phyloP scores from a whole-genome alignment of 2,329 filamentous ascomycete genomes.

The Aspergillus persii region DNA sequence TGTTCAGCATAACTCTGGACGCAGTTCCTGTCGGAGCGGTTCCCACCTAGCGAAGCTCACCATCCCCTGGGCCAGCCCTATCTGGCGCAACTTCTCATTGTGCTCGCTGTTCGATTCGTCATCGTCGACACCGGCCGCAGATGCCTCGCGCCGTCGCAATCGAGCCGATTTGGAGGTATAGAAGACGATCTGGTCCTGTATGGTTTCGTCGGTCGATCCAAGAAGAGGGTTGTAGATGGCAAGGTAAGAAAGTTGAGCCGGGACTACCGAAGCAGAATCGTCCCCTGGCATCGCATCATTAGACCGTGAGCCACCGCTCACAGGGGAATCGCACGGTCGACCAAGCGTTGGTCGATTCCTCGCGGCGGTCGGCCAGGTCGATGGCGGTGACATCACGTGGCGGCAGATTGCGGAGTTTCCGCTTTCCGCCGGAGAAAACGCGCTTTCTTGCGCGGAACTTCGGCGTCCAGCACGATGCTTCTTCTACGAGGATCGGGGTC shows the following conservation, averaged over 20 bases:
- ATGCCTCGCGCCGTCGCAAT: conserved; percentile 22
- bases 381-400: conserved; percentile 35
- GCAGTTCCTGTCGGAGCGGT: conserved; percentile 12
- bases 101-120: conserved; percentile 59
- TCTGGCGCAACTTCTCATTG: conserved; percentile 85
- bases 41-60: conserved; percentile 75
- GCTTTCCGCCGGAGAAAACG: conserved; percentile 9
- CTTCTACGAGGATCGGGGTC: conserved; percentile 20
- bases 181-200: conserved; percentile 85
- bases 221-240: conserved; percentile 93
- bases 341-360: background rate
- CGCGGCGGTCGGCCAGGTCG: conserved; percentile 16
- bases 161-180: conserved; percentile 63
- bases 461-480: conserved; percentile 22
- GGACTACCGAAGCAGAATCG: conserved; percentile 51
- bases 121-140: conserved; percentile 20
- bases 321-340: conserved; percentile 11
- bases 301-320: conserved; percentile 14
- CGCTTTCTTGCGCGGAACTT: background rate
- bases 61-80: conserved; percentile 96
- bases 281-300: conserved; percentile 40
- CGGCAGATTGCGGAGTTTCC: conserved; percentile 11
- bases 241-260: conserved; percentile 84
- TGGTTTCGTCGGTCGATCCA: conserved; percentile 67
- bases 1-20: conserved; percentile 15